A percentile compares a stretch with the other conserved stretches of the same genome.
Evolutionary conservation across 129 eudicot genomes (phyloP).

Genomic region (Kitagawia praeruptora): DNA sequence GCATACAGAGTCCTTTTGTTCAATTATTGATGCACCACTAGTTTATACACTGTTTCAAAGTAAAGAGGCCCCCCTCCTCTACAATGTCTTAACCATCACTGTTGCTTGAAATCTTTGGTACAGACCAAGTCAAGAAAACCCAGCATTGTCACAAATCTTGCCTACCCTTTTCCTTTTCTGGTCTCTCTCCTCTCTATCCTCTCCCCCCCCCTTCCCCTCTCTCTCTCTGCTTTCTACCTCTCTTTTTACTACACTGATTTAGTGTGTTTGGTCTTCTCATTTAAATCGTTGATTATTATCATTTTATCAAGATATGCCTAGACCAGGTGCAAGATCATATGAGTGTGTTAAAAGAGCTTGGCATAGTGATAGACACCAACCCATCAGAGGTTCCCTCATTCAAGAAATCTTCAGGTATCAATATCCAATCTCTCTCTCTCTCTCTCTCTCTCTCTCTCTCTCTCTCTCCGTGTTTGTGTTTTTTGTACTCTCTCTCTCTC

Average conservation of each 20-base stretch:
- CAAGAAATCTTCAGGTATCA: slow-evolving; percentile 74
- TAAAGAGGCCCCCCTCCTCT: slow-evolving; percentile 8
- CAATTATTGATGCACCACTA: background rate
- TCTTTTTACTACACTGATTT: background rate
- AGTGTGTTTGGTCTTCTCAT: background rate
- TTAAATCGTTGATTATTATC: background rate
- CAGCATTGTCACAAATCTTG: background rate
- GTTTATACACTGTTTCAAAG: background rate
- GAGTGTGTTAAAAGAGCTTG: slow-evolving; percentile 96
- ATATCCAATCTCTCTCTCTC: background rate
- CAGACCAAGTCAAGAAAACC: slow-evolving; percentile 14
- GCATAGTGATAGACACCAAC: slow-evolving; percentile 97
- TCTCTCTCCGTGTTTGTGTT: background rate
- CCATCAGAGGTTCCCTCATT: slow-evolving; percentile 93
- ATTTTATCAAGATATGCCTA: slow-evolving; percentile 56
- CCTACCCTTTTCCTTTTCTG: background rate
- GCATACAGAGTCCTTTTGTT: background rate
- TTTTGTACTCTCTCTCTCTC: background rate
- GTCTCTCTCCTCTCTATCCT: background rate
- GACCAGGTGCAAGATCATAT: slow-evolving; percentile 91
- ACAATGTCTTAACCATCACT: background rate
- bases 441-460: background rate
- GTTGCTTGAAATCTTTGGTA: slow-evolving; percentile 1
- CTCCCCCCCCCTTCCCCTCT: too few species aligned
- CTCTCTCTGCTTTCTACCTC: too few species aligned